A percentile compares a stretch with the other conserved stretches of the same genome.
phyloP scores from a whole-genome alignment of 2,329 filamentous ascomycete species.

The Aspergillus sp. region DNA sequence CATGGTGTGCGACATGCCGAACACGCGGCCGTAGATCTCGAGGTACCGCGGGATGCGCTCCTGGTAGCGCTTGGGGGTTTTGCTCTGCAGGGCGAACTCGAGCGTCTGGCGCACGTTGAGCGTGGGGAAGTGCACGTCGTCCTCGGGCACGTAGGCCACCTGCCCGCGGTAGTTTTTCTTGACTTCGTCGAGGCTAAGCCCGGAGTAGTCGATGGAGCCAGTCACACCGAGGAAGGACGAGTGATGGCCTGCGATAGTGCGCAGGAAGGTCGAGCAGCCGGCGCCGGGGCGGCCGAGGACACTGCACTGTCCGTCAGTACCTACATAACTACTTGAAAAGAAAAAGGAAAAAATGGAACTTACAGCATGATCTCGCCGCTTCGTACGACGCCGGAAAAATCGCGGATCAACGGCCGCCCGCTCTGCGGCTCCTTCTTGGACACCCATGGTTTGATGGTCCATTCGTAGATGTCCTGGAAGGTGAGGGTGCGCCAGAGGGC shows the following conservation, averaged over 20 bases:
- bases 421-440: constrained; percentile 42
- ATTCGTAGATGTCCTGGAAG: constrained; percentile 64
- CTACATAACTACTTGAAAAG: background rate
- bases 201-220: constrained; percentile 67
- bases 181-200: constrained; percentile 62
- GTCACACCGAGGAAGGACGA: constrained; percentile 61
- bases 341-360: no score
- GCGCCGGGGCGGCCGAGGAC: constrained; percentile 66
- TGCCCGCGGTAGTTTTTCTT: constrained; percentile 65
- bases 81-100: constrained; percentile 67
- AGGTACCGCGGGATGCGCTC: constrained; percentile 63
- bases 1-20: constrained; percentile 69
- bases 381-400: constrained; percentile 63
- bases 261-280: constrained; percentile 71
- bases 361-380: constrained; percentile 65
- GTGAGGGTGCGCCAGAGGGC: constrained; percentile 73
- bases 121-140: constrained; percentile 67
- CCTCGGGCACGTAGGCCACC: constrained; percentile 69
- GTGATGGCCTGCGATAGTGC: constrained; percentile 65
- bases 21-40: constrained; percentile 66
- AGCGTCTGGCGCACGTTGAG: constrained; percentile 71
- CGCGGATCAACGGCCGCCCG: constrained; percentile 55
- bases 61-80: constrained; percentile 62
- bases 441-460: constrained; percentile 48
- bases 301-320: constrained; percentile 11